These are phyloP conservation scores for Podospora bellae-mahoneyi DNA, from an alignment of 495 filamentous ascomycete genomes.

Conservation along the genomic window DNA sequence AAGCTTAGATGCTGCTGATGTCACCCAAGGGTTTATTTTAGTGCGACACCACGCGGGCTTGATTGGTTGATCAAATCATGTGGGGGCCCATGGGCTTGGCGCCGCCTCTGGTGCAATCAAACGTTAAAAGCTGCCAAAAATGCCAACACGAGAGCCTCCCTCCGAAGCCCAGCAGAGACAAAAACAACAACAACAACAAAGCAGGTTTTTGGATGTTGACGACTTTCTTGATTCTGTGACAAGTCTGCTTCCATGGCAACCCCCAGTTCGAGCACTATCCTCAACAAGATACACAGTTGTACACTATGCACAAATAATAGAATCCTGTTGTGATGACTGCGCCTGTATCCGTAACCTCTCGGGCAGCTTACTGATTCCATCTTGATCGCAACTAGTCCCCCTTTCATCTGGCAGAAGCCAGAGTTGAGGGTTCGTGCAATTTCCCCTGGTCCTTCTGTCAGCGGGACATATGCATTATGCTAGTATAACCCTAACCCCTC, in stretches of 20 bases:
- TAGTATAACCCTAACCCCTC: constrained; percentile 13
- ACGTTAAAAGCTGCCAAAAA: constrained; percentile 5
- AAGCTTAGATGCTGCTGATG: not conserved
- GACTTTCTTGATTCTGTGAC: not conserved
- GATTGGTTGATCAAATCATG: not conserved
- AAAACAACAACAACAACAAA: not conserved
- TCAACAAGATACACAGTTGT: not conserved
- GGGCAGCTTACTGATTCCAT: not conserved
- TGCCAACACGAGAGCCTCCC: constrained; percentile 14
- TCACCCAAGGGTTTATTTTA: not conserved
- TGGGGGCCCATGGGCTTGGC: constrained; percentile 11
- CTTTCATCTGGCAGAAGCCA: not conserved
- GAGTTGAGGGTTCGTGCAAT: constrained; percentile 4
- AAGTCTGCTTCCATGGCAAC: constrained; percentile 5
- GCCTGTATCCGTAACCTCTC: not conserved
- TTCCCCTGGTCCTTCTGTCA: not conserved
- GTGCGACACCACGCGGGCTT: not conserved
- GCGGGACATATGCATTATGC: constrained; percentile 4
- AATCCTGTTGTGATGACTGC: not conserved
- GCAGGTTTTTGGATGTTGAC: not conserved
- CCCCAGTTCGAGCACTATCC: not conserved
- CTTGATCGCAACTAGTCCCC: not conserved
- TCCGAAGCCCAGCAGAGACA: not conserved
- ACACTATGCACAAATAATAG: not conserved
- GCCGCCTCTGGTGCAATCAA: constrained; percentile 17